Evolutionary conservation across 371 early-diverging fungal species (phyloP).

Genomic region (Circinella umbellata): DNA sequence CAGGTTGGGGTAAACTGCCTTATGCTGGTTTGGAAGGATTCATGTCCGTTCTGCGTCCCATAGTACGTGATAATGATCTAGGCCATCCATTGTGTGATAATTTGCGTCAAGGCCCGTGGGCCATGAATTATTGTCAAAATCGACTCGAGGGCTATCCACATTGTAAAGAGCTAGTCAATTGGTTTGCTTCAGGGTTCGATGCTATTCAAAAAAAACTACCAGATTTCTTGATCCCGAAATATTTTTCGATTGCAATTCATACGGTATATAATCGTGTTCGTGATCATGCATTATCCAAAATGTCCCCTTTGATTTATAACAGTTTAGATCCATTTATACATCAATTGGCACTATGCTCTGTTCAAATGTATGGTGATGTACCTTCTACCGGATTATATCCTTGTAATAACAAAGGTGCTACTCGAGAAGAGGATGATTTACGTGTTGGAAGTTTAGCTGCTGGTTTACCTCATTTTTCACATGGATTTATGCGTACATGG

Average conservation of each 20-base stretch:
- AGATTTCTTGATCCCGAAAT: slow-evolving; percentile 89
- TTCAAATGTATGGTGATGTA: slow-evolving; percentile 83
- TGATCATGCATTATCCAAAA: slow-evolving; percentile 59
- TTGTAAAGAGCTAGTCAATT: slow-evolving; percentile 54
- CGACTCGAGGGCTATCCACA: slow-evolving; percentile 68
- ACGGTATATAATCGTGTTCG: slow-evolving; percentile 77
- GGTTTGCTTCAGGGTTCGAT: slow-evolving; percentile 76
- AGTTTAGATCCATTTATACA: slow-evolving; percentile 71
- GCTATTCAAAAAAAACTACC: slow-evolving; percentile 73
- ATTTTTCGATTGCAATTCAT: slow-evolving; percentile 84
- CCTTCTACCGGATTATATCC: slow-evolving; percentile 85
- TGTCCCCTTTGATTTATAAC: slow-evolving; percentile 63
- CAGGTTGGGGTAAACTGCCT: slow-evolving; percentile 76
- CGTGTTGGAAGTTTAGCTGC: slow-evolving; percentile 70
- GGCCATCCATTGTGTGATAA: slow-evolving; percentile 93
- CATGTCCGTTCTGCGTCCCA: slow-evolving; percentile 73
- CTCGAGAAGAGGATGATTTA: too few species aligned
- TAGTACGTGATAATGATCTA: slow-evolving; percentile 85
- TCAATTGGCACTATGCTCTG: slow-evolving; percentile 75
- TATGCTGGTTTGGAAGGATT: slow-evolving; percentile 96
- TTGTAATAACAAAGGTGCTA: slow-evolving; percentile 30
- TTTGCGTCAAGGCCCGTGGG: slow-evolving; percentile 91
- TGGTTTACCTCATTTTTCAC: slow-evolving; percentile 95
- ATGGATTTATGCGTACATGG: slow-evolving; percentile 96
- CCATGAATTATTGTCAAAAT: slow-evolving; percentile 81